Base-by-base conservation (phyloP, 345 rosid genomes). In the Moricandia arvensis region DNA sequence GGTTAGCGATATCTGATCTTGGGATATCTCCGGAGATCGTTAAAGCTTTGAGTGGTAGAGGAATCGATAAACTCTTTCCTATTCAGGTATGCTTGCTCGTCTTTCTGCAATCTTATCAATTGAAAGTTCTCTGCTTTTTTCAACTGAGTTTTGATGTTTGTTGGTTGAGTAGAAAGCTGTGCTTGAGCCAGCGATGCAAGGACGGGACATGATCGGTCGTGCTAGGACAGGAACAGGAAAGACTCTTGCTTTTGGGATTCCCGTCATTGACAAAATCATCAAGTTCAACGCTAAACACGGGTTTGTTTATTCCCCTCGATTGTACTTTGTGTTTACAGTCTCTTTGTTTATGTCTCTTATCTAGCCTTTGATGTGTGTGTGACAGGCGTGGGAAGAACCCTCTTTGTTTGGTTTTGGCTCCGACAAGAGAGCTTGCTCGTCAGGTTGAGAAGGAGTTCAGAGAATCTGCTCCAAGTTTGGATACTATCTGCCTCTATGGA, bases 241-340 rank as follows among this genome's bases (percentile, higher is more conserved):
- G 84, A 96, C 98, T 2, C 97, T 96, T 74, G 97, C 99, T 63
- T 96, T 96, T 69, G 98, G 98, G 83, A 93, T 93, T 45, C 98
- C 99, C 5, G 65, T 93, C 17, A 64, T 96, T 29, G 97, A 96
- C 78, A 86, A 82, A 69, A 96, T 96, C 74, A 84, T 89, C 68
- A 82, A 86, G 73, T 93, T 37, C 83, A 96, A 93, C 63, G 86
- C 86, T 26, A 86, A 93, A 74, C 93, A 93, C 34, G 98, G 98
- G 99, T 96, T 75, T 61, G 93, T 82, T 43, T 29, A 29, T 29
- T 8, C 35, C 73, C 30, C 15, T 7, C 24, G 17, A 38, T 59
- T 38, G 1, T 0, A 45, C 9, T 59, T 71, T 21, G 61, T 63
- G 55, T 59, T 49, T 45, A 57, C 30, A 5, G 26, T 27, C 24